Percentiles rank a stretch among this genome's conserved stretches.
These are phyloP conservation scores for Stylosanthes scabra DNA, from an alignment of 331 rosid species.

Conservation along the genomic window DNA sequence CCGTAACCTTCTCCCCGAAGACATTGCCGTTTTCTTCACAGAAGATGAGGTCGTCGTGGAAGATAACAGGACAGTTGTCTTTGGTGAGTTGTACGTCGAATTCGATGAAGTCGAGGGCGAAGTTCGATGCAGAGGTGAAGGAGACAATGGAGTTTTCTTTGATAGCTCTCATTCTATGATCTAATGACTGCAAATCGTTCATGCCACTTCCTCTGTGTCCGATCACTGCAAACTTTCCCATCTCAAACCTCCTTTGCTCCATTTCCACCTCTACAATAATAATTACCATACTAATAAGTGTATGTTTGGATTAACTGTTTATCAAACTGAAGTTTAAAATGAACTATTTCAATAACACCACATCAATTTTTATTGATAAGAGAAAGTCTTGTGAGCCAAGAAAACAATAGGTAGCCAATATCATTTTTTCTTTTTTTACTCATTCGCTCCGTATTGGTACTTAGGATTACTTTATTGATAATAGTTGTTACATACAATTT, in stretches of 20 bases:
- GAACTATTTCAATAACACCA: no score
- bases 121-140: conserved; percentile 62
- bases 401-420: no score
- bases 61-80: conserved; percentile 82
- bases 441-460: no score
- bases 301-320: no score
- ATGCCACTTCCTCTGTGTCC: conserved; percentile 89
- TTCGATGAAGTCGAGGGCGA: conserved; percentile 70
- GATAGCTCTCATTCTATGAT: conserved; percentile 59
- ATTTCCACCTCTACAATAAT: conserved; percentile 48
- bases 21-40: conserved; percentile 62
- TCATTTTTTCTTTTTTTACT: no score
- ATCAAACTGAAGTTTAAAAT: no score
- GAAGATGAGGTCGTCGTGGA: conserved; percentile 69
- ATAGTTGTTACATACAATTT: no score
- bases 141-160: conserved; percentile 79
- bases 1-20: conserved; percentile 62
- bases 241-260: conserved; percentile 39
- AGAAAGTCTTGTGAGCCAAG: no score
- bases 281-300: no score
- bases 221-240: conserved; percentile 66
- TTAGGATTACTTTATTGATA: no score
- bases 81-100: conserved; percentile 91
- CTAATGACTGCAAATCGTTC: conserved; percentile 71
- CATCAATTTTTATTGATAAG: no score